Base-by-base conservation (phyloP, 1,284 basidiomycete genomes). In the Trichosporon sp. region DNA sequence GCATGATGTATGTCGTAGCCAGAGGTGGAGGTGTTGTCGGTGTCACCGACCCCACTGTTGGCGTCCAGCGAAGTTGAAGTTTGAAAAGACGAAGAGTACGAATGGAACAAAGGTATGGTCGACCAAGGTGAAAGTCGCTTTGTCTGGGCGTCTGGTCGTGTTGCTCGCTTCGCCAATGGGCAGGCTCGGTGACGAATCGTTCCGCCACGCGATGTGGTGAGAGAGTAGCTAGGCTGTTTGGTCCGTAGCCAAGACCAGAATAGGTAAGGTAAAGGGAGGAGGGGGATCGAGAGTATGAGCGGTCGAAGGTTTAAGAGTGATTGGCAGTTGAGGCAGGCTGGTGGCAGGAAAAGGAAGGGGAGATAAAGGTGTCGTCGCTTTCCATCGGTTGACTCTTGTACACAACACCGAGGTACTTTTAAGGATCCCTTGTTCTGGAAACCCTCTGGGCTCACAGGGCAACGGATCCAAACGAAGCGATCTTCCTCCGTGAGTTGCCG, bases 351-450 rank as follows among this genome's bases (percentile, higher is more conserved):
- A n/a, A 60, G 27, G 56, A 60, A 60, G 56, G 56, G 56, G 56
- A 31, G 56, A 60, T 60, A 60, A 31, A 60, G 56, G 27, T 60
- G 29, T 60, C 56, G 56, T 60, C 29, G 56, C 29, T 32, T 32
- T 60, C 56, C 56, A 32, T 60, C 56, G 56, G 56, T 60, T 60
- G 29, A 60, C 56, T 60, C 56, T 60, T 60, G 56, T 32, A 32
- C 29, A n/a, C 56, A 60, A 60, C 56, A 60, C 56, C 56, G 56
- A 60, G 56, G 56, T 60, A 60, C 56, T 60, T 56, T 60, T n/a
- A 60, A 31, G 56, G 56, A 60, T 60, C 56, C 56, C 29, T 60
- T 60, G 56, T 60, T 60, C 56, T 60, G 56, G 56, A 60, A 60
- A 60, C 56, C 56, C 56, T 60, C 56, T 60, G 56, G 29, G 27